These are phyloP conservation scores for Cladosporium oxysporum DNA, from an alignment of 2,329 filamentous ascomycete genomes.

Conservation along the genomic window DNA sequence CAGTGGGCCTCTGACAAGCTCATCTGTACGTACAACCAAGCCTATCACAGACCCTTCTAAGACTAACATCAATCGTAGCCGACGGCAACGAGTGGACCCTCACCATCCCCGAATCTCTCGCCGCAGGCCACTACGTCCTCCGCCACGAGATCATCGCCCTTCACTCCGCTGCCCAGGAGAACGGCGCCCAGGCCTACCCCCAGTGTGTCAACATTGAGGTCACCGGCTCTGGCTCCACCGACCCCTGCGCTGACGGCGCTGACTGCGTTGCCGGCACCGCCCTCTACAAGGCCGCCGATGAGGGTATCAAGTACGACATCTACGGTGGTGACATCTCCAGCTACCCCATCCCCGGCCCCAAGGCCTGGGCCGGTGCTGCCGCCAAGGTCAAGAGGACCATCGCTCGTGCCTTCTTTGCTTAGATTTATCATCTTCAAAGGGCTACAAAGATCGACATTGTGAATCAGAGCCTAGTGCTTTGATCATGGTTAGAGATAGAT, in stretches of 20 bases:
- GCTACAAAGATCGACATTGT: neutral
- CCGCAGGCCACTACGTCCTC: conserved; percentile 60
- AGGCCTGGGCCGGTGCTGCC: conserved; percentile 26
- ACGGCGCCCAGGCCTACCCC: conserved; percentile 22
- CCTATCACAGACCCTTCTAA: neutral
- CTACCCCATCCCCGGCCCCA: conserved; percentile 54
- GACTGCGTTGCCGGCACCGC: conserved; percentile 42
- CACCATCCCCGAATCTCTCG: conserved; percentile 55
- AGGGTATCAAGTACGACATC: conserved; percentile 60
- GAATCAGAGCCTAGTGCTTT: conserved; percentile 5
- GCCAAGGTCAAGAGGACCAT: conserved; percentile 18
- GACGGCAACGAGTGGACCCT: conserved; percentile 37
- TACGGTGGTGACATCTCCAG: conserved; percentile 47
- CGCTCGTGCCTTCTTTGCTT: conserved; percentile 18
- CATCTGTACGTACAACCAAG: conserved; percentile 32
- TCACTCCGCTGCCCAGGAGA: conserved; percentile 49
- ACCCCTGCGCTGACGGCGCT: conserved; percentile 19
- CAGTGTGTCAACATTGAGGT: conserved; percentile 61
- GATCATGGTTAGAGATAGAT: neutral
- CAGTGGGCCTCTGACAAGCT: conserved; percentile 59
- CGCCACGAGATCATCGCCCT: conserved; percentile 63
- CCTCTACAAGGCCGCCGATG: conserved; percentile 57
- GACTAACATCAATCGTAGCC: conserved; percentile 17
- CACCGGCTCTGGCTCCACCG: conserved; percentile 49
- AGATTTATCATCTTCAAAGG: neutral